A percentile compares a stretch with the other conserved stretches of the same genome.
These are phyloP conservation scores for Acorus gramineus DNA, from an alignment of 106 monocot species.

Conservation along the genomic window DNA sequence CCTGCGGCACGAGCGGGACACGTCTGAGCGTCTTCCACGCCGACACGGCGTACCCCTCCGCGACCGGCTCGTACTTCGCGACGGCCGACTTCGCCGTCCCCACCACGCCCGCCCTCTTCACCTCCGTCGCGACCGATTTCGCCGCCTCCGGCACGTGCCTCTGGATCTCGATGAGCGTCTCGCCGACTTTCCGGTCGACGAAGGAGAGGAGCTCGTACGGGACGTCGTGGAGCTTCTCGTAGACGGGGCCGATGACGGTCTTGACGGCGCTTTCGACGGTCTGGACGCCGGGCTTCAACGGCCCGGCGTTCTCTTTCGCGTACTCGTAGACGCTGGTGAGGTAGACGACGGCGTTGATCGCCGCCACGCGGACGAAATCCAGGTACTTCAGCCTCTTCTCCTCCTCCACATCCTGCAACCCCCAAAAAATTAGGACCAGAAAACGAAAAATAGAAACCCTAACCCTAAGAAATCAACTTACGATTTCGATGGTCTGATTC, in stretches of 20 bases:
- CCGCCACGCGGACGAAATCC: slow-evolving; percentile 7
- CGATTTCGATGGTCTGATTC: no score
- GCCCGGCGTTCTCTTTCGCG: slow-evolving; percentile 18
- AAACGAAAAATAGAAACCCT: no score
- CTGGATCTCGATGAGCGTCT: slow-evolving; percentile 42
- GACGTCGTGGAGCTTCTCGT: slow-evolving; percentile 9
- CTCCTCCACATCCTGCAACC: background rate
- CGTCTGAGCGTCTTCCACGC: slow-evolving; percentile 69
- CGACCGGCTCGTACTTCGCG: slow-evolving; percentile 51
- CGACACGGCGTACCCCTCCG: slow-evolving; percentile 57
- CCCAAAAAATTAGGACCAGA: no score
- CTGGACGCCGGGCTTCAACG: slow-evolving; percentile 17
- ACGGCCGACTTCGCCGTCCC: slow-evolving; percentile 35
- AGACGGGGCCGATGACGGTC: slow-evolving; percentile 13
- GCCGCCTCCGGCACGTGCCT: slow-evolving; percentile 32
- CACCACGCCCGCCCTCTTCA: slow-evolving; percentile 44
- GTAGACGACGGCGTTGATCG: slow-evolving; percentile 10
- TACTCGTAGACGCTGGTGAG: slow-evolving; percentile 8
- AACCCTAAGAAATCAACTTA: no score
- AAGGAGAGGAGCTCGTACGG: slow-evolving; percentile 17
- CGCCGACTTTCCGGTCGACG: slow-evolving; percentile 20
- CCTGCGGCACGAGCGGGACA: slow-evolving; percentile 49
- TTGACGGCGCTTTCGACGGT: slow-evolving; percentile 10
- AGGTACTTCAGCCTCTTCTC: slow-evolving; percentile 13
- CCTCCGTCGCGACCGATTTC: slow-evolving; percentile 37